Conservation (phyloP, 2,329 filamentous ascomycete species). For the Byssothecium circinans region DNA sequence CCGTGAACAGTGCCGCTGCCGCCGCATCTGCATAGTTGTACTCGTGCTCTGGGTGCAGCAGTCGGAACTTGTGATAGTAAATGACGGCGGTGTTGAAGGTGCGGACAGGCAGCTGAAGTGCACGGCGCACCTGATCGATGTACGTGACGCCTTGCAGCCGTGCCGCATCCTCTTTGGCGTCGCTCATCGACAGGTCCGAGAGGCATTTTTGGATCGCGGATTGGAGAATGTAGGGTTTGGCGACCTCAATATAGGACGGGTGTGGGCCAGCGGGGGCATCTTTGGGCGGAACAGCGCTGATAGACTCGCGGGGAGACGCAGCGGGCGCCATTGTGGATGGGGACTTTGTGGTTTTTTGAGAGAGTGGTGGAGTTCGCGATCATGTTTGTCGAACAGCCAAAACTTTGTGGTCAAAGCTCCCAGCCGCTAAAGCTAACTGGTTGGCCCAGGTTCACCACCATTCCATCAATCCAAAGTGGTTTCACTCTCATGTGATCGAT, state of each 20-base stretch:
- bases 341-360: no score
- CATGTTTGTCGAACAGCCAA: slow-evolving; percentile 3
- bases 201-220: slow-evolving; percentile 76
- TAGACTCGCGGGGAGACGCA: slow-evolving; percentile 19
- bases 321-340: slow-evolving; percentile 33
- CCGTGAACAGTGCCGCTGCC: slow-evolving; percentile 83
- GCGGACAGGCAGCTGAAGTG: slow-evolving; percentile 79
- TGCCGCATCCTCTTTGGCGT: slow-evolving; percentile 76
- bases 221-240: slow-evolving; percentile 79
- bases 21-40: slow-evolving; percentile 86
- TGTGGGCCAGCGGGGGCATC: slow-evolving; percentile 53
- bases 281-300: slow-evolving; percentile 12
- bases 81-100: slow-evolving; percentile 90
- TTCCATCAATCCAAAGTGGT: no score
- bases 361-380: no score
- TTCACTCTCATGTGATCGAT: background rate
- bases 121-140: slow-evolving; percentile 81
- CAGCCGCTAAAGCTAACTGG: background rate
- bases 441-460: no score
- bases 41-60: slow-evolving; percentile 80
- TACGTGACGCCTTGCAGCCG: slow-evolving; percentile 84
- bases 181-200: slow-evolving; percentile 68
- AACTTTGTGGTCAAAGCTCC: slow-evolving; percentile 25
- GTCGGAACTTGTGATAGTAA: slow-evolving; percentile 91
- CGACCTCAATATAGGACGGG: slow-evolving; percentile 65